Evolutionary conservation across 2,329 filamentous ascomycete species (phyloP), one percentile per base, ranked within the genome.

Genomic region (Bretziella fagacearum): DNA sequence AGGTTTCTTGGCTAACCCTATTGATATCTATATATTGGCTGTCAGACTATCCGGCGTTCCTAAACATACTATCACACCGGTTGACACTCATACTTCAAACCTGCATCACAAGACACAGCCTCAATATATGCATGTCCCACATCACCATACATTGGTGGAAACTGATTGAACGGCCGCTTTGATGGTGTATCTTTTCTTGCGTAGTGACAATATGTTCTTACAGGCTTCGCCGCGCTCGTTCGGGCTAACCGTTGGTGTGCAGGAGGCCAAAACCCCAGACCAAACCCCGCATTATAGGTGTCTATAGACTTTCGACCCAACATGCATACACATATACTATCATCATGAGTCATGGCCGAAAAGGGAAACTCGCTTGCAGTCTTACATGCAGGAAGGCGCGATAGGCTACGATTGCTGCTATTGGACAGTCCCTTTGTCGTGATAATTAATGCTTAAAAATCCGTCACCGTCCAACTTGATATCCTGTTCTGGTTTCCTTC

Each of bases 261-360:
- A 6, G 17, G 6, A 7, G 15, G 18, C 35, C 18, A 39, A 39
- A 39, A 22, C n/a, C 6, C n/a, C 10, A 22, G n/a, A 22, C 17
- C 15, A 39, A 20, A 20, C 3, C 6, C 15, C 35, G 5, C 8
- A 8, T 10, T 39, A 10, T 22, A 4, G 6, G 11, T 18, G 35
- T 39, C 3, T 1, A 13, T 6, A 22, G 29, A 43, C 40, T 30
- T 43, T 18, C 18, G 40, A 22, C 26, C 40, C 25, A 11, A 30
- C 26, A 10, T 18, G 6, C 15, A 13, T 15, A 43, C 15, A 7
- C 40, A 43, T 43, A 25, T 17, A 5, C 27, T 18, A 29, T 43
- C 40, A 43, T 43, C 18, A 43, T 43, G 40, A 43, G 13, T 43
- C 40, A 43, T 43, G 40, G 40, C 40, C 40, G 2, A 43, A 43